Percentiles rank a stretch among this genome's conserved stretches.
phyloP scores from a whole-genome alignment of 805 yeast species.

The Saturnispora halmiae region DNA sequence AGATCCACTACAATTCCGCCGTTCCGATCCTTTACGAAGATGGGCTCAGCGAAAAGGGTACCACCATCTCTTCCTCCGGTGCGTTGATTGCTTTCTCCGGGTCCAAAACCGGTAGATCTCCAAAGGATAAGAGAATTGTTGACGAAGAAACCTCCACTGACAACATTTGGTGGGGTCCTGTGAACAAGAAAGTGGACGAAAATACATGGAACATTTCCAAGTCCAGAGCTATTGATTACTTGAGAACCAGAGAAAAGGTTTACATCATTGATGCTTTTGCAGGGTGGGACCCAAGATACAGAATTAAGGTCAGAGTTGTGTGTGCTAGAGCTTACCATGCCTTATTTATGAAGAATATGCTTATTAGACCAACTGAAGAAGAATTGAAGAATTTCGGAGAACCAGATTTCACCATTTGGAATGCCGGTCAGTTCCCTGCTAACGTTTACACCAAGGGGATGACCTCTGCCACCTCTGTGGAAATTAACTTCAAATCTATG shows the following conservation, averaged over 20 bases:
- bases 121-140: slow-evolving; percentile 95
- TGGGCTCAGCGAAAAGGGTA: slow-evolving; percentile 81
- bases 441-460: slow-evolving; percentile 92
- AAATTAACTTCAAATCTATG: slow-evolving; percentile 93
- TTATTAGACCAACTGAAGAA: slow-evolving; percentile 87
- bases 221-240: slow-evolving; percentile 93
- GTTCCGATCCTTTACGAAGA: slow-evolving; percentile 92
- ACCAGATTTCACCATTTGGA: slow-evolving; percentile 97
- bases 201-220: slow-evolving; percentile 92
- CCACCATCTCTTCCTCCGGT: slow-evolving; percentile 87
- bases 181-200: slow-evolving; percentile 88
- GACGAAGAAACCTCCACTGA: slow-evolving; percentile 82
- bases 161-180: slow-evolving; percentile 99
- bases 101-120: slow-evolving; percentile 94
- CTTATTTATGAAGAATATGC: slow-evolving; percentile 94
- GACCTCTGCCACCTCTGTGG: slow-evolving; percentile 94
- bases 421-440: slow-evolving; percentile 98
- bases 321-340: slow-evolving; percentile 99
- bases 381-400: slow-evolving; percentile 86
- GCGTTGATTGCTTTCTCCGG: slow-evolving; percentile 96
- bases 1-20: slow-evolving; percentile 83
- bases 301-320: slow-evolving; percentile 89
- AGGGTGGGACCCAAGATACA: slow-evolving; percentile 98
- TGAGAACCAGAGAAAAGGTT: slow-evolving; percentile 89
- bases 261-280: slow-evolving; percentile 95